phyloP scores from a whole-genome alignment of 169 alveolate genomes.

The Cryptosporidium parvum region DNA sequence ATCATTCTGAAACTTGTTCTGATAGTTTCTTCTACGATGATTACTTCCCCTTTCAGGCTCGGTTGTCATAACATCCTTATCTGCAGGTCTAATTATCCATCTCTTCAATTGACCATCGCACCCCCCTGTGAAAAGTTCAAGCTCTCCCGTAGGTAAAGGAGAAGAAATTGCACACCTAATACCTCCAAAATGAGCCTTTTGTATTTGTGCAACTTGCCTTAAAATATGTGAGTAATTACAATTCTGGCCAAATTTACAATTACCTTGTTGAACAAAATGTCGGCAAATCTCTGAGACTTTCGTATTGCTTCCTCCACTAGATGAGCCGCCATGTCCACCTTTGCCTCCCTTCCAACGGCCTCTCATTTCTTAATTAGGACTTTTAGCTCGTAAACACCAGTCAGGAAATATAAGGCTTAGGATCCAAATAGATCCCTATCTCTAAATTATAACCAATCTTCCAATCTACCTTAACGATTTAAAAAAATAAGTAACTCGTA shows the following conservation, averaged over 20 bases:
- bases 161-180: slow-evolving; percentile 74
- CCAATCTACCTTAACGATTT: not conserved
- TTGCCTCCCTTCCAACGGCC: slow-evolving; percentile 77
- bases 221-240: slow-evolving; percentile 66
- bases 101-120: slow-evolving; percentile 70
- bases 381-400: not conserved
- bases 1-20: slow-evolving; percentile 55
- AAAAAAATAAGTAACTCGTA: not conserved
- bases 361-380: slow-evolving; percentile 10
- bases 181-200: slow-evolving; percentile 68
- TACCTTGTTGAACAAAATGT: slow-evolving; percentile 73
- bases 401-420: not conserved
- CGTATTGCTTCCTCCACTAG: slow-evolving; percentile 37
- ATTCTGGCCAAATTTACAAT: slow-evolving; percentile 61
- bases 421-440: not conserved
- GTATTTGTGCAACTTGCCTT: slow-evolving; percentile 66
- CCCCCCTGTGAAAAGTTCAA: slow-evolving; percentile 72
- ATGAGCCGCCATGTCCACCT: slow-evolving; percentile 41
- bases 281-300: slow-evolving; percentile 68
- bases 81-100: slow-evolving; percentile 69
- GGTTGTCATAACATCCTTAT: slow-evolving; percentile 6
- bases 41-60: slow-evolving; percentile 4
- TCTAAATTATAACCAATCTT: not conserved
- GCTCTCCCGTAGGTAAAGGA: slow-evolving; percentile 72
- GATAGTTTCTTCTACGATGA: slow-evolving; percentile 47